A percentile compares a stretch with the other conserved stretches of the same genome.
phyloP scores from a whole-genome alignment of 257 asterid species.

The Primulina huaijiensis region DNA sequence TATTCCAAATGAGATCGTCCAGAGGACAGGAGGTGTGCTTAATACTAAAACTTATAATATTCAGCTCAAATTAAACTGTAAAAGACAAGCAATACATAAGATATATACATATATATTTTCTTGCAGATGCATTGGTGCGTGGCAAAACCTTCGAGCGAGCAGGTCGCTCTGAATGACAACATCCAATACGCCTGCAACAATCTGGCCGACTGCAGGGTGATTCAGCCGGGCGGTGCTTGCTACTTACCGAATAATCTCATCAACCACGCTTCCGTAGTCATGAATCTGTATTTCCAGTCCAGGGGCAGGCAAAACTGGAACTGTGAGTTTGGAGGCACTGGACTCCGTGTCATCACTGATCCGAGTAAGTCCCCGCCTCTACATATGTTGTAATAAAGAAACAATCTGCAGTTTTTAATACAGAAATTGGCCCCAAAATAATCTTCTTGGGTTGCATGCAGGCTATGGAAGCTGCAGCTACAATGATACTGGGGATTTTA shows the following conservation, averaged over 20 bases:
- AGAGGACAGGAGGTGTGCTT: background rate
- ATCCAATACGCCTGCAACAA: conserved; percentile 40
- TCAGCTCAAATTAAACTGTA: no score
- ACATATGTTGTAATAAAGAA: no score
- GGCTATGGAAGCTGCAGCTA: conserved; percentile 52
- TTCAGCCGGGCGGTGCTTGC: conserved; percentile 44
- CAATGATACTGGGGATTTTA: background rate
- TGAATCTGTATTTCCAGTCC: conserved; percentile 54
- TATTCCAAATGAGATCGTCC: background rate
- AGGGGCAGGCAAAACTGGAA: conserved; percentile 42
- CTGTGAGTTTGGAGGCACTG: conserved; percentile 47
- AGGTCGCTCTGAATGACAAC: conserved; percentile 13
- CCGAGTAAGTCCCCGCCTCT: conserved; percentile 40
- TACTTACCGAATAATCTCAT: conserved; percentile 34
- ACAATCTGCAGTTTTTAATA: no score
- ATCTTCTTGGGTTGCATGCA: conserved; percentile 22
- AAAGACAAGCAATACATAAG: background rate
- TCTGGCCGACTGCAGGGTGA: conserved; percentile 31
- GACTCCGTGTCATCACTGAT: conserved; percentile 38
- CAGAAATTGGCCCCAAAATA: no score
- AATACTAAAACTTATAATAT: no score
- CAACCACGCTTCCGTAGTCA: conserved; percentile 63
- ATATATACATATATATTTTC: background rate
- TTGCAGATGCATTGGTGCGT: conserved; percentile 48
- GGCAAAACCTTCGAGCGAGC: conserved; percentile 56